Conservation (phyloP, 768 basidiomycete species). For the Rhodotorula paludigena region DNA sequence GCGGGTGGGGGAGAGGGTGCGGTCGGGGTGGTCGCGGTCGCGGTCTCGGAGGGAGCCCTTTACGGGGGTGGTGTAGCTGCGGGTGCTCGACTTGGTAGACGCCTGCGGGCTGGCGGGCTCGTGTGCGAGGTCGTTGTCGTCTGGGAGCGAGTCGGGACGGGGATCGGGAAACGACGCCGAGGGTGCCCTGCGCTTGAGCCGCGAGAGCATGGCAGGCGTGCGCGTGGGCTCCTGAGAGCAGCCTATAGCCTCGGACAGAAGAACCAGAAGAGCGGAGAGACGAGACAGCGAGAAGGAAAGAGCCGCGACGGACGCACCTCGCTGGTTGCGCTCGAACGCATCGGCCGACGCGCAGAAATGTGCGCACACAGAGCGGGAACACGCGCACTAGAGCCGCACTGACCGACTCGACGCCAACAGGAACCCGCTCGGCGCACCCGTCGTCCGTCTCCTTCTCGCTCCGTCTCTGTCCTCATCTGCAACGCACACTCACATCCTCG, state of each 20-base stretch:
- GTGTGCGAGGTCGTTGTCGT: not conserved
- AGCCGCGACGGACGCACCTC: not conserved
- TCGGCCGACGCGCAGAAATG: too few species aligned
- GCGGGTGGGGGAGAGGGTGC: conserved; percentile 24
- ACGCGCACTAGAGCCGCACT: not conserved
- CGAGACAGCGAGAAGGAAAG: not conserved
- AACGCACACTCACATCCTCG: not conserved
- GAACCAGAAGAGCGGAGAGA: not conserved
- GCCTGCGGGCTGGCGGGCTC: not conserved
- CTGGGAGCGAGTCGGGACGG: not conserved
- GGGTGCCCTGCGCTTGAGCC: conserved; percentile 9
- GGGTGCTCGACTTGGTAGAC: not conserved
- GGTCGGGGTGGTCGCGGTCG: not conserved
- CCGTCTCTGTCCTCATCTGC: not conserved
- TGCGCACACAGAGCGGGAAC: fast-evolving
- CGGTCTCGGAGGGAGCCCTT: not conserved
- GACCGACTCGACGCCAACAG: not conserved
- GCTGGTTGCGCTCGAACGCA: not conserved
- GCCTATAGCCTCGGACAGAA: too few species aligned
- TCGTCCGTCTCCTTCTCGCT: not conserved
- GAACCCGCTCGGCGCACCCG: not conserved
- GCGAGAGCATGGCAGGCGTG: conserved; percentile 1
- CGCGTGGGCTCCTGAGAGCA: too few species aligned
- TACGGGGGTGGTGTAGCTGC: not conserved
- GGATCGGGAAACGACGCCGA: not conserved